Evolutionary conservation across 257 asterid genomes (phyloP), one percentile per base, ranked within the genome.

Genomic region (Datura wrightii): DNA sequence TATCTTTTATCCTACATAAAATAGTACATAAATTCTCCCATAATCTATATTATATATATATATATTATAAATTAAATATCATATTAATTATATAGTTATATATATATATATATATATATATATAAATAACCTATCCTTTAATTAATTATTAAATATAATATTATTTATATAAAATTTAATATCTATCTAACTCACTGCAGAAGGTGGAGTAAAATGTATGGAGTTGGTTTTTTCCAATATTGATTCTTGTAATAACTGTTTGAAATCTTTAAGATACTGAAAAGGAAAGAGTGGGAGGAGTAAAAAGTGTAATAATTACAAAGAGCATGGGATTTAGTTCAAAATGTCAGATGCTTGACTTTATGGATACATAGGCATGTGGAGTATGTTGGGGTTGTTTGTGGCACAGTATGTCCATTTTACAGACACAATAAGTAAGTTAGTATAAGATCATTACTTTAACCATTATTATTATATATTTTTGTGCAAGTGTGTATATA

Each of bases 311-410:
- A 66, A 44, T 62, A 34, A 81, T 60, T 81, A 24, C 46, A 81
- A 42, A 74, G 53, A 74, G 78, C 83, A 74, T 44, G 11, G 69
- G 58, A 80, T 84, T 82, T 82, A 69, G 85, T 50, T 76, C 60
- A 36, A 82, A 15, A 39, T 85, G 91, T 85, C 88, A 90, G 82
- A 84, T 90, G 92, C 92, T 86, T 84, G 37, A 85, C 89, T 84
- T 86, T 48, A 44, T 72, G 86, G 85, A 81, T 79, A 87, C 92
- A 88, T 16, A 62, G 63, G 84, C 92, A 87, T 87, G 90, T 88
- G 92, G 81, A 71, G 37, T 78, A 24, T 87, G 85, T 79, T 83
- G 83, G 72, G 86, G 18, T 79, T 59, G 83, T 65, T 41, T 62
- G 39, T 37, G 18, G 54, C 82, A 59, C 50, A 50, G 55, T 24